Evolutionary conservation across 2,329 filamentous ascomycete genomes (phyloP).

Genomic region (Monilinia vaccinii-corymbosi): DNA sequence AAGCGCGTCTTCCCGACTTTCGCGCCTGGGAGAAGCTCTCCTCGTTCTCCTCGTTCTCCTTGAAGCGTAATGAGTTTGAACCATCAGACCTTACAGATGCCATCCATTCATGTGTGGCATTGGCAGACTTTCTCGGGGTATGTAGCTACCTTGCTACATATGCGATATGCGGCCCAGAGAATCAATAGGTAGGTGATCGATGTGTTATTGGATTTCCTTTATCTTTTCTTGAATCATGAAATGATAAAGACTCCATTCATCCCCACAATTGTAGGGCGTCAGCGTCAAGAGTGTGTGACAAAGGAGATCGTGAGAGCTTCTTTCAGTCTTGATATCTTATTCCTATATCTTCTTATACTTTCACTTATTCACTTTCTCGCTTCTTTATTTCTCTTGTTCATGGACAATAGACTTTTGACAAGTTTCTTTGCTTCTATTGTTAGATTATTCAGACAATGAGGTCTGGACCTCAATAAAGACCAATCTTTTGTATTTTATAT

Average conservation of each 20-base stretch:
- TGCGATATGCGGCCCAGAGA: neutral
- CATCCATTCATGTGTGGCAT: constrained; percentile 20
- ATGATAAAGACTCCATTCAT: constrained; percentile 15
- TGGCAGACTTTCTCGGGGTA: neutral
- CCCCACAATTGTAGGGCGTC: constrained; percentile 12
- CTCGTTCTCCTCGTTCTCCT: constrained; percentile 6
- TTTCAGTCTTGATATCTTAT: constrained; percentile 1
- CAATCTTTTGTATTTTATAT: constrained; percentile 9
- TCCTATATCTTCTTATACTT: neutral
- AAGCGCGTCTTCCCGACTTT: constrained; percentile 7
- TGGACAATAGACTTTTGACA: neutral
- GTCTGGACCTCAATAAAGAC: constrained; percentile 15
- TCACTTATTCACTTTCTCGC: constrained; percentile 6
- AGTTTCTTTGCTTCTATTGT: constrained; percentile 19
- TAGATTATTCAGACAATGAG: constrained; percentile 16
- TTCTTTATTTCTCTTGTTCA: neutral
- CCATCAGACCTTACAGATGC: constrained; percentile 5
- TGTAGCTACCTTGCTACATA: neutral
- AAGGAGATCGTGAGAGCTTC: constrained; percentile 7
- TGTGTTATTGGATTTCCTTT: constrained; percentile 7
- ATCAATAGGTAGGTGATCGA: neutral
- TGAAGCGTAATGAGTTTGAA: constrained; percentile 5
- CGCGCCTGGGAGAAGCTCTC: constrained; percentile 2
- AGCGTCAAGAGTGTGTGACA: neutral
- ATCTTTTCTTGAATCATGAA: constrained; percentile 2